Percentiles rank a stretch among this genome's conserved stretches.
These are phyloP conservation scores for Leucocoprinus sp. DNA, from an alignment of 768 basidiomycete species.

Conservation along the genomic window DNA sequence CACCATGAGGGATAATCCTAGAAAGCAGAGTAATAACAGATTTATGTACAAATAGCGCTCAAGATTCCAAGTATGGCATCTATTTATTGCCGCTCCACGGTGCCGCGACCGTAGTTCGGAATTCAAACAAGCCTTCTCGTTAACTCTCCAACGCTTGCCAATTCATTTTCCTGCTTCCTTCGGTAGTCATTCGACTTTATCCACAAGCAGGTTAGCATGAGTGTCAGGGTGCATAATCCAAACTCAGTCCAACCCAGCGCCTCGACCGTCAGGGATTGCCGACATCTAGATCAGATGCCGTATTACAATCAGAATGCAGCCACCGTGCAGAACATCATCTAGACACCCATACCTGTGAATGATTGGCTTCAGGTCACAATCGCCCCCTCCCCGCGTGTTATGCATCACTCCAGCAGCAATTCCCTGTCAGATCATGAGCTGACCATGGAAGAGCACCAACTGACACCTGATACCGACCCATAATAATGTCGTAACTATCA, in stretches of 20 bases:
- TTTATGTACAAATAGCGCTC: too few relatives aligned
- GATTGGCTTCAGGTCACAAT: slow-evolving; percentile 44
- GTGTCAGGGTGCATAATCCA: slow-evolving; percentile 46
- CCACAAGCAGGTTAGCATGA: slow-evolving; percentile 45
- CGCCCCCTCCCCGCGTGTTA: slow-evolving; percentile 47
- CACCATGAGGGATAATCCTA: too few relatives aligned
- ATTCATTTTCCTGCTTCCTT: slow-evolving; percentile 13
- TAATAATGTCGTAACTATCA: slow-evolving; percentile 50
- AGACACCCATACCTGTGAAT: slow-evolving; percentile 40
- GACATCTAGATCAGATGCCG: slow-evolving; percentile 37
- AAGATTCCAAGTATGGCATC: too few relatives aligned
- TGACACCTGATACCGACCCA: slow-evolving; percentile 43
- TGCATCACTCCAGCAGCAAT: slow-evolving; percentile 62
- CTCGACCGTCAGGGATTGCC: slow-evolving; percentile 66
- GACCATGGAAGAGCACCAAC: background rate
- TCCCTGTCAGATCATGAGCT: slow-evolving; percentile 35
- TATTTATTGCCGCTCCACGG: too few relatives aligned
- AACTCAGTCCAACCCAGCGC: slow-evolving; percentile 74
- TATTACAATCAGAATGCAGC: slow-evolving; percentile 3
- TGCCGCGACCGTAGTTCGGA: too few relatives aligned
- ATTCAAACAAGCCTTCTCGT: slow-evolving; percentile 18
- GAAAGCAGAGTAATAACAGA: too few relatives aligned
- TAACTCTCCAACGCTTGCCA: slow-evolving; percentile 18
- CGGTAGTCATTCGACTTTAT: slow-evolving; percentile 16
- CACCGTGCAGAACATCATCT: slow-evolving; percentile 15